Conservation (phyloP, 768 basidiomycete genomes). For the Calocybe indica region DNA sequence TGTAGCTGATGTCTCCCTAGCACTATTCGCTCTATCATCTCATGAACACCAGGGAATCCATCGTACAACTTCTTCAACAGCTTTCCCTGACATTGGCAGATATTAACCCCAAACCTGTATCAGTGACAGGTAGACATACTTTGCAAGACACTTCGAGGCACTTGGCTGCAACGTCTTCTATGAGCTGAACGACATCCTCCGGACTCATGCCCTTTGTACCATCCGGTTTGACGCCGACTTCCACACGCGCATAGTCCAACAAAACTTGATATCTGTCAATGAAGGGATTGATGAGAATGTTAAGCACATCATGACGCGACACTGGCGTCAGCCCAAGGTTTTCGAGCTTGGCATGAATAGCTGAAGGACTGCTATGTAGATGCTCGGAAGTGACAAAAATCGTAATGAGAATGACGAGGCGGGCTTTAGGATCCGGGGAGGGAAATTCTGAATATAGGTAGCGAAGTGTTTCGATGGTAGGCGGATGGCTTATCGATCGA, state of each 20-base stretch:
- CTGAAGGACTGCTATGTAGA: constrained; percentile 20
- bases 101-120: not conserved
- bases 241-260: constrained; percentile 41
- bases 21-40: constrained; percentile 37
- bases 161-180: constrained; percentile 52
- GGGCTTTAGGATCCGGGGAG: constrained; percentile 50
- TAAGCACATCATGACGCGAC: constrained; percentile 50
- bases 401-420: constrained; percentile 69
- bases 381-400: constrained; percentile 45
- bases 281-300: constrained; percentile 65
- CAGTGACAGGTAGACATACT: constrained; percentile 21
- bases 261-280: constrained; percentile 50
- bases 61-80: constrained; percentile 56
- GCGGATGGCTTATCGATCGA: constrained; percentile 50
- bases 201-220: constrained; percentile 34
- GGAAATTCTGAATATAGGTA: constrained; percentile 66
- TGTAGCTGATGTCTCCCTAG: constrained; percentile 44
- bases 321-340: constrained; percentile 49
- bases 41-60: constrained; percentile 33
- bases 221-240: constrained; percentile 25
- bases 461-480: constrained; percentile 48
- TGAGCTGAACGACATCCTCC: constrained; percentile 37
- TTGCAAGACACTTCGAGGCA: constrained; percentile 62
- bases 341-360: constrained; percentile 47
- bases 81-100: constrained; percentile 42